Conservation (phyloP, 768 basidiomycete species). For the Leccinum sublutescens region DNA sequence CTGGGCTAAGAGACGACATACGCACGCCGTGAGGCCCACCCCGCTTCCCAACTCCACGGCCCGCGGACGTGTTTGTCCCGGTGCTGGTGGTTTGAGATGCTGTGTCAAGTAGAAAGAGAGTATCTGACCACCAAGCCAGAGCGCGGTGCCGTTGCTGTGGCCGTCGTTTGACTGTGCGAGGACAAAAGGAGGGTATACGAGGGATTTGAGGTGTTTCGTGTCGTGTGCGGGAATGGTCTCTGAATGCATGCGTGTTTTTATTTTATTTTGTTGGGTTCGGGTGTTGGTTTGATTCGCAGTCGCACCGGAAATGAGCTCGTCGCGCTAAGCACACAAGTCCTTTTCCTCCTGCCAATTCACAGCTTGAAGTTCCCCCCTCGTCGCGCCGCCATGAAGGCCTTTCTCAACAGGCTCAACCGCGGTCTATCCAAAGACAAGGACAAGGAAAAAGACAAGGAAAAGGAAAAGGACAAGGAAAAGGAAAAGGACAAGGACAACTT, state of each 20-base stretch:
- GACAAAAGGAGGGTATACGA: conserved; percentile 45
- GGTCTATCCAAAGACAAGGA: conserved; percentile 44
- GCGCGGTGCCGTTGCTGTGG: conserved; percentile 71
- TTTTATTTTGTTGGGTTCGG: background rate
- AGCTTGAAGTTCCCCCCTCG: background rate
- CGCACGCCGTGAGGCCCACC: conserved; percentile 75
- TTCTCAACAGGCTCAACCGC: conserved; percentile 73
- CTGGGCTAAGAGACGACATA: conserved; percentile 16
- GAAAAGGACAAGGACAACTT: conserved; percentile 26
- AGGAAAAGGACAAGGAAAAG: conserved; percentile 16
- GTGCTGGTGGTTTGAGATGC: conserved; percentile 27
- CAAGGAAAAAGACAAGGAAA: conserved; percentile 11
- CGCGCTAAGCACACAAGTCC: conserved; percentile 10
- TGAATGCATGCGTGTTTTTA: background rate
- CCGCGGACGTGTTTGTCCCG: conserved; percentile 28
- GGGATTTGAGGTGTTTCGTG: conserved; percentile 59
- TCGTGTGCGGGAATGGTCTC: conserved; percentile 49
- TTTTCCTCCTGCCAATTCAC: background rate
- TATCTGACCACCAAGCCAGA: conserved; percentile 84
- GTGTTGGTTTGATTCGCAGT: conserved; percentile 8
- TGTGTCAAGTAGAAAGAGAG: conserved; percentile 60
- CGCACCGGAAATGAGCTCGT: conserved; percentile 23
- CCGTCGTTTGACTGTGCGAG: conserved; percentile 63
- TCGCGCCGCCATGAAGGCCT: conserved; percentile 68
- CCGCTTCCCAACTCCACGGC: conserved; percentile 83